Base-by-base conservation (phyloP, 73 alveolate genomes). In the Paramecium biaurelia region DNA sequence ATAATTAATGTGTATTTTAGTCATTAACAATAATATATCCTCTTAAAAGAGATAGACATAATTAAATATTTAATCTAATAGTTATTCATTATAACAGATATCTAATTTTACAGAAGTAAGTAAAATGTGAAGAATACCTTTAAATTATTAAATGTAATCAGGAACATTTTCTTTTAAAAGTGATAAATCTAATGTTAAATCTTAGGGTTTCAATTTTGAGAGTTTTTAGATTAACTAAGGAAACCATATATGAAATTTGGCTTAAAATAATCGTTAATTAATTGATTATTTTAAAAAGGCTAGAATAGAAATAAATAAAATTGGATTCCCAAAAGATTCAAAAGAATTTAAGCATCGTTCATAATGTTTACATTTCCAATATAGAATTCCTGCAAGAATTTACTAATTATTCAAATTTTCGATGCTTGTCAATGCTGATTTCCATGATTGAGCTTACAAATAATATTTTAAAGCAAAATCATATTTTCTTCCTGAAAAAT, bases 391-490 rank as follows among this genome's bases (percentile, higher is more conserved):
- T 7, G 26, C 14, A 4, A 53, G 5, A 2, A 53, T 21, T 18
- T 18, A n/a, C 4, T 53, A 53, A 18, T 53, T 53, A 53, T 18
- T 18, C 18, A 53, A 5, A 3, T 53, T 18, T 53, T 53, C 68
- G 2, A 18, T 18, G 3, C 34, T 20, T 53, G 30, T 18, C 18
- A 53, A 0, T n/a, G 68, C 68, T 18, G 68, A 53, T 18, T 53
- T 53, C 68, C 68, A 53, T 4, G 68, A 53, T 18, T 53, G 5
- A 53, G 70, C 37, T 12, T 63, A 37, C 37, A 70, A 85, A 68
- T 95, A 96, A 35, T 93, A 43, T 43, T 85, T 88, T n/a, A 96
- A 96, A 7, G 99, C 96, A 57, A 79, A 79, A 41, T 92, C 92
- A 76, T 57, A 95, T 26, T 86, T 63, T 86, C 90, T 90, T 7